Base-by-base conservation (phyloP, 2,329 filamentous ascomycete species). In the Sclerotinia spermophila region DNA sequence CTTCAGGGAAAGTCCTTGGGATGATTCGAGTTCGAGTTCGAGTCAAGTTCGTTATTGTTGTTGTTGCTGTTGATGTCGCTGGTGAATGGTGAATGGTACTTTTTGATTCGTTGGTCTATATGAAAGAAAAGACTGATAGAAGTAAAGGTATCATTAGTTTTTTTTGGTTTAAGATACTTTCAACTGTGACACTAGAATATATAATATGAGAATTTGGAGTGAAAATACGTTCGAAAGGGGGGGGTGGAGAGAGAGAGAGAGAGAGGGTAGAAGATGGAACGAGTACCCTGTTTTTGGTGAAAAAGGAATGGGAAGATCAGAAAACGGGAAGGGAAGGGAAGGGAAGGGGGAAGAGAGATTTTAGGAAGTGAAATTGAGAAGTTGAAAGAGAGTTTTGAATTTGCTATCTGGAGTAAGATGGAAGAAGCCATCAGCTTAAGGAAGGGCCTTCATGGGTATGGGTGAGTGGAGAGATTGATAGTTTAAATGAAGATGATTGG, bases 311-410 rank as follows among this genome's bases (percentile, higher is more conserved):
- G 35, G 60, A 48, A 48, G 24, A 38, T 38, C 11, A 11, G 11
- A 44, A 35, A 48, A 45, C n/a, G n/a, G n/a, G n/a, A 27, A 48
- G 44, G 33, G 40, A n/a, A 44, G 8, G 59, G 40, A n/a, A n/a
- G 27, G 42, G 35, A 45, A 19, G 10, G 21, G 15, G 33, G 38
- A 15, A 33, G 56, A 40, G 35, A 42, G 35, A 38, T 42, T 60
- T 60, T 42, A 6, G 55, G 35, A 42, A 30, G 38, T 30, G 5
- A 40, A 42, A 60, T 42, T 42, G 24, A 42, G 58, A 60, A 60
- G 44, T 51, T 65, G 61, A 65, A 65, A 65, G 61, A 65, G 33
- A 65, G 35, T 44, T 48, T 44, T n/a, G 30, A 27, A 42, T 61
- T 40, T 19, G 35, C 38, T 42, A 44, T 27, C 55, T 38, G 21